Percentiles rank a stretch among this genome's conserved stretches.
Evolutionary conservation across 2,329 filamentous ascomycete genomes (phyloP).

Genomic region (Aspergillus eucalypticola): DNA sequence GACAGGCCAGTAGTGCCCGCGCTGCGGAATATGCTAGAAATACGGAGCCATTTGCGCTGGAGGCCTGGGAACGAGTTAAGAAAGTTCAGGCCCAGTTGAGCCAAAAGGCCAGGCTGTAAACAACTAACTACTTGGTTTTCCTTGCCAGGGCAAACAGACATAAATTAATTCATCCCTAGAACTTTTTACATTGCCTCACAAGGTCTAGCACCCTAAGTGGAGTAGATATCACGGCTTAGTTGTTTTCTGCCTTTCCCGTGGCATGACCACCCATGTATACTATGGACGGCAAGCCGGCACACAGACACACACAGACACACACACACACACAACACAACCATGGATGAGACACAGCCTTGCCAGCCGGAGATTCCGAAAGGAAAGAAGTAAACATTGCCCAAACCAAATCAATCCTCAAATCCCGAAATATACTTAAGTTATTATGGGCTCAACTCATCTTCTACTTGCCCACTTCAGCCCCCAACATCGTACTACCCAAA

Average conservation of each 20-base stretch:
- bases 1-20: constrained; percentile 86
- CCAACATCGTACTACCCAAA: background rate
- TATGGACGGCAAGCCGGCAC: background rate
- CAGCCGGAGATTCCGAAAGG: background rate
- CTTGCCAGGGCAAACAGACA: background rate
- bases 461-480: background rate
- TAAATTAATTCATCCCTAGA: too few species aligned
- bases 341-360: background rate
- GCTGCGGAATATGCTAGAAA: constrained; percentile 71
- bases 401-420: background rate
- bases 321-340: too few species aligned
- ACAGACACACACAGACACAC: too few species aligned
- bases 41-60: constrained; percentile 71
- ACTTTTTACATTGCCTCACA: too few species aligned
- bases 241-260: background rate
- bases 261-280: background rate
- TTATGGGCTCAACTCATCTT: background rate
- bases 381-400: too few species aligned
- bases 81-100: constrained; percentile 44
- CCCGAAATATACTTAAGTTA: background rate
- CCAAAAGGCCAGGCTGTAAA: constrained; percentile 48
- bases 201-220: background rate
- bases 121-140: background rate
- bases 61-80: constrained; percentile 74
- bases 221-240: background rate